Percentiles rank a stretch among this genome's conserved stretches.
These are phyloP conservation scores for Triticum monococcum DNA, from an alignment of 176 grass and related monocot genomes.

Conservation along the genomic window DNA sequence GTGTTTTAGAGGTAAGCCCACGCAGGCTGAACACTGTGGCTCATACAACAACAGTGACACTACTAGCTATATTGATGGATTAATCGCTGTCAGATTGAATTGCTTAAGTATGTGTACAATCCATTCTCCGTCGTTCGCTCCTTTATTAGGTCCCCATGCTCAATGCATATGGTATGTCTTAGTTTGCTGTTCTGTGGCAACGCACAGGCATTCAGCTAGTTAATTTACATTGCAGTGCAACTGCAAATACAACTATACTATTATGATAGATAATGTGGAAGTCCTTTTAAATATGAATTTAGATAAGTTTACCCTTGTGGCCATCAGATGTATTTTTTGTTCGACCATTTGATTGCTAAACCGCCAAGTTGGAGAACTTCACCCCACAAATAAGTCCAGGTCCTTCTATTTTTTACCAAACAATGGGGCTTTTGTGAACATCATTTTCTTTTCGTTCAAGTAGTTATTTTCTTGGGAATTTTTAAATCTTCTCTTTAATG, in stretches of 20 bases:
- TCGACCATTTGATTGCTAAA: conserved; percentile 9
- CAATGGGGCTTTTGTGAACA: neutral
- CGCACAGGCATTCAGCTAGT: neutral
- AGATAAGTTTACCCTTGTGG: neutral
- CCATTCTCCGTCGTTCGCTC: too few species aligned
- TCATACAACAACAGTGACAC: too few species aligned
- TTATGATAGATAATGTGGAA: neutral
- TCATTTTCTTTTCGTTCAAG: conserved; percentile 1
- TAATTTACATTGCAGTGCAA: conserved; percentile 9
- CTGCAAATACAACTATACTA: neutral
- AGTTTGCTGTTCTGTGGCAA: too few species aligned
- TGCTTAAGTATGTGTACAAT: too few species aligned
- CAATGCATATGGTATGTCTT: too few species aligned
- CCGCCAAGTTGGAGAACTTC: neutral
- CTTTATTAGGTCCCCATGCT: too few species aligned
- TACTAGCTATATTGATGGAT: too few species aligned
- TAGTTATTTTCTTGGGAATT: neutral
- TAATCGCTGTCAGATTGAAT: too few species aligned
- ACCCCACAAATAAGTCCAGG: neutral
- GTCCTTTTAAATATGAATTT: neutral
- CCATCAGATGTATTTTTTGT: neutral
- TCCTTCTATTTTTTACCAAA: neutral
- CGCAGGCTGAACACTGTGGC: too few species aligned
- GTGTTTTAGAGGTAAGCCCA: too few species aligned
- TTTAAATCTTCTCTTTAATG: neutral